Evolutionary conservation across 148 eudicot genomes (phyloP).

Genomic region (Euryodendron excelsum): DNA sequence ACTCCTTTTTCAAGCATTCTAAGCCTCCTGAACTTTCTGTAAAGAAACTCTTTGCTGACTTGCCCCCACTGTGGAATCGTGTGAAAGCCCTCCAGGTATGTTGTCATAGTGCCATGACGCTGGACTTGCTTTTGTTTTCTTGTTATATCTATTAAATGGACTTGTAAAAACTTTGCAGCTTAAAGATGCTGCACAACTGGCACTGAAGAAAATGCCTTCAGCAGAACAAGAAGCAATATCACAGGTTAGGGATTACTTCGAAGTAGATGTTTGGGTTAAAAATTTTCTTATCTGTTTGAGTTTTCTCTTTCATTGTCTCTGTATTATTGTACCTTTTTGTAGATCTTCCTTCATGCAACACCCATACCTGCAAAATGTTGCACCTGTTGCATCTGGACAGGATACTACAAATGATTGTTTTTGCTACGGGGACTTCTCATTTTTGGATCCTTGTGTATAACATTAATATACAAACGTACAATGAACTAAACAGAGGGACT

Average conservation of each 20-base stretch:
- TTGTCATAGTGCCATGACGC: conserved; percentile 8
- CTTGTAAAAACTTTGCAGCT: conserved; percentile 13
- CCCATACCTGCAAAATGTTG: not conserved
- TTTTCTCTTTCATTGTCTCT: not conserved
- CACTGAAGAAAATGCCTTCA: conserved; percentile 90
- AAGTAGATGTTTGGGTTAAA: no score
- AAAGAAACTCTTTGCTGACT: conserved; percentile 76
- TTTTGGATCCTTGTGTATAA: no score
- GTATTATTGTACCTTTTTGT: not conserved
- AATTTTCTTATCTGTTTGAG: no score
- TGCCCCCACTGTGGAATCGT: conserved; percentile 92
- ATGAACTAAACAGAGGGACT: no score
- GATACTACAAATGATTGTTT: not conserved
- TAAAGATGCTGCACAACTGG: conserved; percentile 95
- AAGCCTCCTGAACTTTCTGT: conserved; percentile 90
- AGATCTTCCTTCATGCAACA: not conserved
- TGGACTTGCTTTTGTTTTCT: conserved; percentile 10
- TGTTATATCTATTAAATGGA: not conserved
- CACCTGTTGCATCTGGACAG: not conserved
- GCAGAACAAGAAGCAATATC: conserved; percentile 96
- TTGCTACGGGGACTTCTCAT: no score
- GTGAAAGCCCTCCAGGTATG: conserved; percentile 86
- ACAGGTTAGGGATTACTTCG: conserved; percentile 15
- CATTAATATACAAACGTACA: no score
- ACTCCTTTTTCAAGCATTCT: conserved; percentile 85